Percentiles rank a stretch among this genome's conserved stretches.
These are phyloP conservation scores for Diaporthe eres DNA, from an alignment of 2,329 filamentous ascomycete species.

Conservation along the genomic window DNA sequence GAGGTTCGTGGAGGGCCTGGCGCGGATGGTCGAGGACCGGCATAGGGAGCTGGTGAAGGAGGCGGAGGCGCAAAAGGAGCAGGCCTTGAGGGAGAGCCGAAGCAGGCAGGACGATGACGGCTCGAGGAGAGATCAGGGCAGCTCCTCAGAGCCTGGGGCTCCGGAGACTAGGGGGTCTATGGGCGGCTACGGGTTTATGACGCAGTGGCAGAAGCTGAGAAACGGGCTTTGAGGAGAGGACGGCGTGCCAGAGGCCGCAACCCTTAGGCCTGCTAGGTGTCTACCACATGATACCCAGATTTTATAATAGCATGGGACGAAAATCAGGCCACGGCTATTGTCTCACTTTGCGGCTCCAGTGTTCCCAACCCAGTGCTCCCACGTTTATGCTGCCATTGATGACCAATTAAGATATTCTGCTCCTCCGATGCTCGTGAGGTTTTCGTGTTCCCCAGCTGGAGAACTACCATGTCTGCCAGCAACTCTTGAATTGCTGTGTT, in stretches of 20 bases:
- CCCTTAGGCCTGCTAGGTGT: not conserved
- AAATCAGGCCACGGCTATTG: not conserved
- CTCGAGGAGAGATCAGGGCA: slow-evolving; percentile 49
- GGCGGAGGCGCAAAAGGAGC: slow-evolving; percentile 56
- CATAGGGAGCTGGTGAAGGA: slow-evolving; percentile 68
- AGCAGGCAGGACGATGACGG: slow-evolving; percentile 52
- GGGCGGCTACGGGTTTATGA: slow-evolving; percentile 72
- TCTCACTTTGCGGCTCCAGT: too few relatives aligned
- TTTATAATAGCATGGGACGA: not conserved
- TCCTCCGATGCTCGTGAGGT: not conserved
- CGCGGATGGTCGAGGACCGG: slow-evolving; percentile 85
- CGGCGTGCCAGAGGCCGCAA: not conserved
- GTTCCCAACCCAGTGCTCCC: not conserved
- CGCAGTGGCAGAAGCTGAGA: slow-evolving; percentile 73
- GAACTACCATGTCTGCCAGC: not conserved
- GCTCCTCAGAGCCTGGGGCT: slow-evolving; percentile 47
- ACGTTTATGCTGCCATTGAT: not conserved
- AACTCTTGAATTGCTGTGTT: not conserved
- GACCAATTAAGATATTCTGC: too few relatives aligned
- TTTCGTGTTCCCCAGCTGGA: too few relatives aligned
- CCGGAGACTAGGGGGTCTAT: slow-evolving; percentile 59
- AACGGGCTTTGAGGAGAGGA: slow-evolving; percentile 59
- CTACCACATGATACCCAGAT: slow-evolving; percentile 11
- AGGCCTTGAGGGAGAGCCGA: slow-evolving; percentile 48
- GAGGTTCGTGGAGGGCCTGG: slow-evolving; percentile 85